Conservation (phyloP, 768 basidiomycete genomes). For the Exidia glandulosa region DNA sequence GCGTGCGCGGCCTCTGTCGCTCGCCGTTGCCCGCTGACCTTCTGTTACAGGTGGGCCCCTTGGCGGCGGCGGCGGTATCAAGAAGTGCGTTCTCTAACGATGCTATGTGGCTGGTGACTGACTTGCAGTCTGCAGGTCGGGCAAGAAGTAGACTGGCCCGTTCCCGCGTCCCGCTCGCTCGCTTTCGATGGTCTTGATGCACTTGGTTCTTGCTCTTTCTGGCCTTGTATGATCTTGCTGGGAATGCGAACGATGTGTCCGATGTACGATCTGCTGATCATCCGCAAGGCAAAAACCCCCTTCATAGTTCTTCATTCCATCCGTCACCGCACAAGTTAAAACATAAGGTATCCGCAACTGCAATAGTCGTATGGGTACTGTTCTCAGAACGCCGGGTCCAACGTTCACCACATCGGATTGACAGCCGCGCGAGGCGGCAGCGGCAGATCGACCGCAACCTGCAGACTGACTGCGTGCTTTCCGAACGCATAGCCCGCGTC, state of each 20-base stretch:
- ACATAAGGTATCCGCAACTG: too few relatives aligned
- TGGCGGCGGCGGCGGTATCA: neutral
- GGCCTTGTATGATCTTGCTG: too few relatives aligned
- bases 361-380: neutral
- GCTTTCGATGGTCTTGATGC: too few relatives aligned
- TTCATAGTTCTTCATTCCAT: too few relatives aligned
- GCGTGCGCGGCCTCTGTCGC: too few relatives aligned
- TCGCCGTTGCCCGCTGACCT: too few relatives aligned
- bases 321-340: too few relatives aligned
- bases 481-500: neutral
- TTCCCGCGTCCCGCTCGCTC: too few relatives aligned
- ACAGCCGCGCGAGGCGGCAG: neutral
- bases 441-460: neutral
- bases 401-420: neutral
- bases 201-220: too few relatives aligned
- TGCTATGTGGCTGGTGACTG: neutral
- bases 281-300: too few relatives aligned
- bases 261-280: too few relatives aligned
- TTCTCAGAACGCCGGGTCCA: neutral
- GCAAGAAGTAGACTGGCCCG: neutral
- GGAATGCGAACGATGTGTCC: too few relatives aligned
- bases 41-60: neutral
- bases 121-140: neutral
- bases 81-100: neutral
- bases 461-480: neutral